A percentile compares a stretch with the other conserved stretches of the same genome.
These are phyloP conservation scores for Globisporangium emineosum DNA, from an alignment of 352 stramenopile genomes.

Conservation along the genomic window DNA sequence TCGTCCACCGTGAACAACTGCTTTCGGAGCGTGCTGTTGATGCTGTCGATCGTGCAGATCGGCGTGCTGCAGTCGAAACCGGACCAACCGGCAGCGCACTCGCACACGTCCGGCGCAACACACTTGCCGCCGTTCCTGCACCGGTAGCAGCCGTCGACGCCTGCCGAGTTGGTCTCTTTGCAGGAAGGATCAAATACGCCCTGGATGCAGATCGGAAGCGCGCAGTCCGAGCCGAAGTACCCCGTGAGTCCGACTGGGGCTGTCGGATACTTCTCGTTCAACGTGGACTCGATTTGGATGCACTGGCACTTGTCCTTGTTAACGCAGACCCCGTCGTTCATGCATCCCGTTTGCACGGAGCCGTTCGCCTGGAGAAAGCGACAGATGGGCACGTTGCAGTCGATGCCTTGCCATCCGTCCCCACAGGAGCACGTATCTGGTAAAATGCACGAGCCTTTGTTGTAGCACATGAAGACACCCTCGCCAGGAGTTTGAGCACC, in stretches of 20 bases:
- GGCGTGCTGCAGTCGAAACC: slow-evolving; percentile 94
- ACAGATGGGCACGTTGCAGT: slow-evolving; percentile 94
- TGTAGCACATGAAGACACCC: slow-evolving; percentile 94
- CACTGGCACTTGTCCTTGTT: slow-evolving; percentile 93
- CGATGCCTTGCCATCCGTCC: slow-evolving; percentile 91
- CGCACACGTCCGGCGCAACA: slow-evolving; percentile 87
- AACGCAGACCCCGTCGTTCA: slow-evolving; percentile 91
- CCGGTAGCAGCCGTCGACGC: slow-evolving; percentile 91
- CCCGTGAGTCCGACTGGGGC: slow-evolving; percentile 87
- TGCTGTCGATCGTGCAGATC: slow-evolving; percentile 73
- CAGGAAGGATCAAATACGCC: slow-evolving; percentile 94
- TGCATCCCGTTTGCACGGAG: slow-evolving; percentile 75
- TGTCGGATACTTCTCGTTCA: slow-evolving; percentile 72
- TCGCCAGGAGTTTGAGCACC: slow-evolving; percentile 72
- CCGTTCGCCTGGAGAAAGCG: slow-evolving; percentile 66
- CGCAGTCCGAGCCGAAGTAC: slow-evolving; percentile 92
- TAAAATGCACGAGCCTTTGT: slow-evolving; percentile 90
- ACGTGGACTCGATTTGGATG: slow-evolving; percentile 81
- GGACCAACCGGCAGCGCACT: slow-evolving; percentile 91
- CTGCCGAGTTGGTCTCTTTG: slow-evolving; percentile 26
- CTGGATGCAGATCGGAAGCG: slow-evolving; percentile 94
- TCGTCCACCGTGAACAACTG: slow-evolving; percentile 95
- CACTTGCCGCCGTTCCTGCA: slow-evolving; percentile 94
- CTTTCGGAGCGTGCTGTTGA: slow-evolving; percentile 55
- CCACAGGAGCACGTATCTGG: slow-evolving; percentile 91